phyloP scores from a whole-genome alignment of 1,284 basidiomycete genomes.

The Apiotrichum mycotoxinovorans region DNA sequence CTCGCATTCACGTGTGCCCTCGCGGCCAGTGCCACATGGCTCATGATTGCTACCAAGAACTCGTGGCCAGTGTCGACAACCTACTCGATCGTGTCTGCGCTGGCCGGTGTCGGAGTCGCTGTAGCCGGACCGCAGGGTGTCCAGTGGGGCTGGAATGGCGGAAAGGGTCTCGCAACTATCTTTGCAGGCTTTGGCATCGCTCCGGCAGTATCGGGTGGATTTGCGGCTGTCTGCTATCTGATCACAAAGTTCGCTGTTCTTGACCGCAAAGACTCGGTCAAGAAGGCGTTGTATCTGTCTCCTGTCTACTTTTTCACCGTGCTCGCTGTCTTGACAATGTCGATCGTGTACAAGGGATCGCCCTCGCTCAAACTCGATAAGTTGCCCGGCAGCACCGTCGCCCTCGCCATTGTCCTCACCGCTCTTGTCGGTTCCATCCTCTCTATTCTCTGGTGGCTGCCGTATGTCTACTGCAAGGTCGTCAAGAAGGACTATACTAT shows the following conservation, averaged over 20 bases:
- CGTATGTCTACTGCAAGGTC: constrained; percentile 53
- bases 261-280: constrained; percentile 42
- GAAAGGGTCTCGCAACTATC: constrained; percentile 52
- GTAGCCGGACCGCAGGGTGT: constrained; percentile 46
- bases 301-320: constrained; percentile 53
- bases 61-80: constrained; percentile 53
- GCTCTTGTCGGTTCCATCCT: constrained; percentile 49
- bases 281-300: constrained; percentile 41
- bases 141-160: constrained; percentile 55
- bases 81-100: constrained; percentile 51
- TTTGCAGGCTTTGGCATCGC: constrained; percentile 48
- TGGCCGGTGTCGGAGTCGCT: constrained; percentile 54
- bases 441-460: constrained; percentile 53
- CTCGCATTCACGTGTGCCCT: constrained; percentile 53
- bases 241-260: constrained; percentile 51
- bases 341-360: constrained; percentile 48
- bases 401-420: constrained; percentile 51
- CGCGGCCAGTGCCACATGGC: constrained; percentile 45
- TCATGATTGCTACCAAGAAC: constrained; percentile 49
- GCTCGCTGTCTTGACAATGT: constrained; percentile 45
- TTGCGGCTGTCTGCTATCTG: constrained; percentile 45
- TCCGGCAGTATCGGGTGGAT: too few relatives aligned
- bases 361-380: constrained; percentile 50
- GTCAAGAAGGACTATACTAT: constrained; percentile 53
- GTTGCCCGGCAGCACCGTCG: constrained; percentile 40